Conservation (phyloP, 352 stramenopile species). For the Globisporangium barbulae region DNA sequence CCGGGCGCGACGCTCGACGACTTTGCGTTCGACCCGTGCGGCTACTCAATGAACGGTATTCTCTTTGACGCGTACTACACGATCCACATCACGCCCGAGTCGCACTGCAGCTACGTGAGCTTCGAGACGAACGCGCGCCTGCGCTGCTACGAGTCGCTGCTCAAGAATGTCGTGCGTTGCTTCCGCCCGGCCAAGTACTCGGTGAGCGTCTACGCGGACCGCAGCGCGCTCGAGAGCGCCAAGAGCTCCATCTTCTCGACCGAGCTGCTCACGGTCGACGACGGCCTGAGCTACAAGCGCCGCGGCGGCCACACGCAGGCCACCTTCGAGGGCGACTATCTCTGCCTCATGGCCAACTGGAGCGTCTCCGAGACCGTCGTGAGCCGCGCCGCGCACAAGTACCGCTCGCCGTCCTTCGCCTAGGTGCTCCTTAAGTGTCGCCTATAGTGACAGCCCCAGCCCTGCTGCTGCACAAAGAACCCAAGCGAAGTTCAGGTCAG, state of each 20-base stretch:
- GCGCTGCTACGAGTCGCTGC: conserved; percentile 85
- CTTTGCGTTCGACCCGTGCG: conserved; percentile 98
- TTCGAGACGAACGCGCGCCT: conserved; percentile 98
- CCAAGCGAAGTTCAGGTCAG: too few relatives aligned
- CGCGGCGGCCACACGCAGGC: conserved; percentile 80
- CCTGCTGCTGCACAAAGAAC: background rate
- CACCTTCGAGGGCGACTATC: conserved; percentile 83
- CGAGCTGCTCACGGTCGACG: conserved; percentile 66
- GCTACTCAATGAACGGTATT: conserved; percentile 99
- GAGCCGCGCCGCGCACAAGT: conserved; percentile 56
- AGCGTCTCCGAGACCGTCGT: conserved; percentile 38
- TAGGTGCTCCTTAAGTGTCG: conserved; percentile 18
- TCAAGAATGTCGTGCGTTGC: conserved; percentile 97
- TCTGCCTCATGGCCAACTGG: conserved; percentile 84
- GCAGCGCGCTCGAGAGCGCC: conserved; percentile 57
- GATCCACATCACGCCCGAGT: conserved; percentile 98
- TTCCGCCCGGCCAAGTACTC: conserved; percentile 98
- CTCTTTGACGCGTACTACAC: conserved; percentile 98
- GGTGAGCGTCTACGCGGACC: conserved; percentile 96
- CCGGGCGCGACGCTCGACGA: conserved; percentile 95
- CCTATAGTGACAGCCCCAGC: background rate
- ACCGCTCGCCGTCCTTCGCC: conserved; percentile 74
- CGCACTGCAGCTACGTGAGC: conserved; percentile 94
- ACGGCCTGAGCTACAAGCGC: conserved; percentile 79
- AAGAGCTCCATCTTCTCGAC: conserved; percentile 78